phyloP scores from a whole-genome alignment of 257 asterid genomes.

The Euphrasia confusa region DNA sequence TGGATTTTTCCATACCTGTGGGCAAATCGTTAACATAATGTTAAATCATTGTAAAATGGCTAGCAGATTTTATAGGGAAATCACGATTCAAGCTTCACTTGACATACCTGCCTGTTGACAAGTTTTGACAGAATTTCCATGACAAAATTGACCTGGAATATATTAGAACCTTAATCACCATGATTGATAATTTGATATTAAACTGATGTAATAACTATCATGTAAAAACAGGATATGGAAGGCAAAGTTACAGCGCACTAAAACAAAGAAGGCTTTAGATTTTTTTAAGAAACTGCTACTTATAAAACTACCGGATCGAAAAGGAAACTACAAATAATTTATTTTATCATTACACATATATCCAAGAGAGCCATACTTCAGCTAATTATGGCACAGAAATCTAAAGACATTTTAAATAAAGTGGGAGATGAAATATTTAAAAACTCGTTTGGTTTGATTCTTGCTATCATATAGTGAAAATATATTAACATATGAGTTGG shows the following conservation, averaged over 20 bases:
- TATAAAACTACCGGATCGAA: not conserved
- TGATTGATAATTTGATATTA: too few species aligned
- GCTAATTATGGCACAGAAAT: not conserved
- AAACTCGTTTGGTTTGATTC: not conserved
- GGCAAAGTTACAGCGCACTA: too few species aligned
- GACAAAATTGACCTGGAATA: constrained; percentile 73
- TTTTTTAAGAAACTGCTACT: not conserved
- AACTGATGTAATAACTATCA: not conserved
- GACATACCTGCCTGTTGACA: constrained; percentile 68
- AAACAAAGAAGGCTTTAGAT: not conserved
- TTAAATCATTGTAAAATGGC: constrained; percentile 11
- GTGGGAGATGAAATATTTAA: not conserved
- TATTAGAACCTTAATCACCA: constrained; percentile 24
- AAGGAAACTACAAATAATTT: not conserved
- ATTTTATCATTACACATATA: not conserved
- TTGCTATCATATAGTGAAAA: not conserved
- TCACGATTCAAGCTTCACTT: constrained; percentile 10
- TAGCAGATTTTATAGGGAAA: constrained; percentile 11
- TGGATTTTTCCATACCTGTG: constrained; percentile 93
- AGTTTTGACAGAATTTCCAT: constrained; percentile 91
- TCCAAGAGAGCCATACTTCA: not conserved
- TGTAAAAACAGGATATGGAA: too few species aligned
- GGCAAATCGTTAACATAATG: constrained; percentile 25
- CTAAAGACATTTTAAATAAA: not conserved
- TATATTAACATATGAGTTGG: not conserved